Base-by-base conservation (phyloP, 768 basidiomycete species). In the Roridomyces roridus region DNA sequence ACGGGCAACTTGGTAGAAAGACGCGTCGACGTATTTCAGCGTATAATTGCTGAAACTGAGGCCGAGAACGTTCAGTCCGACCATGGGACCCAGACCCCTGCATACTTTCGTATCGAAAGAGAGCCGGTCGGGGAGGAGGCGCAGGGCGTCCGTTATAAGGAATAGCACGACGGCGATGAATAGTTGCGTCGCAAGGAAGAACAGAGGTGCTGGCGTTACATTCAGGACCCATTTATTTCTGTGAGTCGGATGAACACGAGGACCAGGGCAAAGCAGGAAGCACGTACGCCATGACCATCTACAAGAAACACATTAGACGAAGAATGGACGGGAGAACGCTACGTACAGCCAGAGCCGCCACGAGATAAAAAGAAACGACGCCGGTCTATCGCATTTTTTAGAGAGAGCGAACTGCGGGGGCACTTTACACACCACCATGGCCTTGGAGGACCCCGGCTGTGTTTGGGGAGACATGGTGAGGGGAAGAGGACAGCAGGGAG, bases 171-270 rank as follows among this genome's bases (percentile, higher is more conserved):
- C 86, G 8, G 94, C 94, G 49, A 96, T 92, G 44, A 84, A 60
- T 10, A 95, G 81, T 67, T 96, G 94, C 2, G 81, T 75, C 74
- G 89, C 86, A 15, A 96, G 80, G 80, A 96, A 95, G 77, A 96
- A 96, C 2, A 96, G 79, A 0, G 94, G 94, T 3, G 84, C 84
- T 14, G 78, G 69, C 17, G 92, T 91, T 20, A 74, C 73, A 68
- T 89, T 87, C 25, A 96, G 78, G 12, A 96, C 94, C 92, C 91
- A 93, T 89, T 95, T 94, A 66, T 94, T 94, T 35, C 91, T 93
- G 71, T 3, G 36, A 14, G 34, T 57, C 40, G 65, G 55, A 59
- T 50, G 46, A 57, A 56, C 60, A 39, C 35, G 28, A 23, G 17
- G 29, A 23, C 36, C 49, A 24, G 62, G 26, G 28, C 24, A 44